Percentiles rank a stretch among this genome's conserved stretches.
phyloP scores from a whole-genome alignment of 2,329 filamentous ascomycete species.

The Penicillium sp. region DNA sequence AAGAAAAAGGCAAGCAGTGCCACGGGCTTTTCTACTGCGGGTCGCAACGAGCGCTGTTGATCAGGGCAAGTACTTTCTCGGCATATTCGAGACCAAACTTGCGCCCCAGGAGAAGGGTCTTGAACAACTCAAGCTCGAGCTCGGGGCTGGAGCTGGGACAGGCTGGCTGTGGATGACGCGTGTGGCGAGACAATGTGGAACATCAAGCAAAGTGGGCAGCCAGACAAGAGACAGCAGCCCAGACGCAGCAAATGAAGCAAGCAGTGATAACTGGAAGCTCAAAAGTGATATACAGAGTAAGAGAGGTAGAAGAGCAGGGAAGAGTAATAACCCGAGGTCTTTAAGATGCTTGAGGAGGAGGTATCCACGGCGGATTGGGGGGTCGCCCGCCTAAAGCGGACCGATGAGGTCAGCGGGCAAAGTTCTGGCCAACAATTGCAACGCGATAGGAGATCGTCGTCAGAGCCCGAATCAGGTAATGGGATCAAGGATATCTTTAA shows the following conservation, averaged over 20 bases:
- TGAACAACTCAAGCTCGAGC: background rate
- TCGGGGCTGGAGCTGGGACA: constrained; percentile 17
- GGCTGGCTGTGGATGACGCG: constrained; percentile 20
- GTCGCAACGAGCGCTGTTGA: constrained; percentile 9
- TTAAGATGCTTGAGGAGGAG: background rate
- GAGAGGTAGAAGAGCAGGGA: background rate
- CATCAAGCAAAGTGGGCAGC: constrained; percentile 7
- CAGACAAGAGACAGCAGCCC: background rate
- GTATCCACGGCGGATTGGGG: background rate
- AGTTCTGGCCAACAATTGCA: background rate
- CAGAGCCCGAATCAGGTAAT: too few species aligned
- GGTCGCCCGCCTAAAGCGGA: constrained; percentile 14
- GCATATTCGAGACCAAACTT: constrained; percentile 20
- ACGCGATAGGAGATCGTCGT: background rate
- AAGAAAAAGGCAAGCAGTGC: background rate
- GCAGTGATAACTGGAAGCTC: background rate
- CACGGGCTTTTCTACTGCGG: background rate
- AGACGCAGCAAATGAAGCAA: background rate
- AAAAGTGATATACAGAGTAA: background rate
- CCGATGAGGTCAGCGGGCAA: constrained; percentile 20
- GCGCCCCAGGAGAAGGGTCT: constrained; percentile 5
- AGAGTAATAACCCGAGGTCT: background rate
- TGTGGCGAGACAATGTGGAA: constrained; percentile 25
- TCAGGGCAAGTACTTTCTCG: constrained; percentile 8
- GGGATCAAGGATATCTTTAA: too few species aligned